Conservation (phyloP, 2,329 filamentous ascomycete species). For the Fusarium sp. region DNA sequence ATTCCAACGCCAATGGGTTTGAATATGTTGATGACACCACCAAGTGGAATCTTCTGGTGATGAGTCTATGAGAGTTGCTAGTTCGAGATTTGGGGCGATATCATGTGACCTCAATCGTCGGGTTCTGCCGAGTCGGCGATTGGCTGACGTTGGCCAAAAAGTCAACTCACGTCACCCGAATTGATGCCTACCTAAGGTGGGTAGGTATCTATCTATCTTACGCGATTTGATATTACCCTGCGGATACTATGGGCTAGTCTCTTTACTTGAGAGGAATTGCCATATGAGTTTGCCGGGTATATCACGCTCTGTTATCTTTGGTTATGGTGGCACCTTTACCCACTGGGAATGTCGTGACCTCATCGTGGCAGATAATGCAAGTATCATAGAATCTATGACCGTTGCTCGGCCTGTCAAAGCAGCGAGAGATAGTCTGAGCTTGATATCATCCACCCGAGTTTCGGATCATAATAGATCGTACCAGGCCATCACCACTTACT, state of each 20-base stretch:
- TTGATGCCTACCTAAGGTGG: constrained; percentile 17
- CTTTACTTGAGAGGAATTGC: background rate
- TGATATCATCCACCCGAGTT: background rate
- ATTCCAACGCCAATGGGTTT: constrained; percentile 35
- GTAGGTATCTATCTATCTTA: background rate
- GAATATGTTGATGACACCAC: constrained; percentile 46
- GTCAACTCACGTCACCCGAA: constrained; percentile 18
- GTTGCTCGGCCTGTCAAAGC: background rate
- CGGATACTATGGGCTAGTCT: background rate
- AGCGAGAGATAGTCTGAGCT: background rate
- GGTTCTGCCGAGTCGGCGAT: constrained; percentile 24
- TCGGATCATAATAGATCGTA: constrained; percentile 54
- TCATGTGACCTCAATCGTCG: constrained; percentile 45
- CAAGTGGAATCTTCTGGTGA: constrained; percentile 42
- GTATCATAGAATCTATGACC: constrained; percentile 16
- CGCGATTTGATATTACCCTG: background rate
- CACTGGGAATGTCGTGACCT: constrained; percentile 9
- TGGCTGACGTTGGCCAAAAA: constrained; percentile 13
- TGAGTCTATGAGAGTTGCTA: constrained; percentile 41
- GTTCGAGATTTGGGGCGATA: constrained; percentile 44
- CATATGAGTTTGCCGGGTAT: background rate
- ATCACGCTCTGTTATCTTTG: background rate
- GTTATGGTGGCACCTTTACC: constrained; percentile 14
- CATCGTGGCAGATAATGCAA: constrained; percentile 3
- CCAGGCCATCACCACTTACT: constrained; percentile 58